phyloP scores from a whole-genome alignment of 495 filamentous ascomycete genomes.

The Aspergillus egyptiacus region DNA sequence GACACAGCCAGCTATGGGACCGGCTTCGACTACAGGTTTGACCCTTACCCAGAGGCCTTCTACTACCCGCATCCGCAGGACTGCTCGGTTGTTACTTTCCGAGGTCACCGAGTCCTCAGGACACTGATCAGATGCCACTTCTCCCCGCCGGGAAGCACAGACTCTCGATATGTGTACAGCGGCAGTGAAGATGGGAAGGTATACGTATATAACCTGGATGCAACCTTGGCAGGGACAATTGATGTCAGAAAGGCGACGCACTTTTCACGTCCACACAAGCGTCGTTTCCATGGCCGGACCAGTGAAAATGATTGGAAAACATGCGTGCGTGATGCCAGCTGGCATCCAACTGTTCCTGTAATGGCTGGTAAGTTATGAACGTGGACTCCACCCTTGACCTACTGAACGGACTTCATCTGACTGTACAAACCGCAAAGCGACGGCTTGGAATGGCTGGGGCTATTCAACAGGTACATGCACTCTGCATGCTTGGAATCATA shows the following conservation, averaged over 20 bases:
- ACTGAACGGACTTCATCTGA: too few species aligned
- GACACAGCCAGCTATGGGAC: slow-evolving; percentile 52
- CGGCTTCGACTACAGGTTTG: slow-evolving; percentile 82
- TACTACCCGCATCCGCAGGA: slow-evolving; percentile 78
- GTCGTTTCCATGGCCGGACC: slow-evolving; percentile 28
- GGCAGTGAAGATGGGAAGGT: slow-evolving; percentile 84
- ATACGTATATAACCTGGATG: slow-evolving; percentile 91
- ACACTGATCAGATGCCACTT: slow-evolving; percentile 96
- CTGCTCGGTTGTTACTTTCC: slow-evolving; percentile 88
- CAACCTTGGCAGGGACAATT: slow-evolving; percentile 73
- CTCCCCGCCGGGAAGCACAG: slow-evolving; percentile 79
- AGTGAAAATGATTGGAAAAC: slow-evolving; percentile 58
- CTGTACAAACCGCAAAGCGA: slow-evolving; percentile 53
- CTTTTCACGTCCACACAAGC: slow-evolving; percentile 51
- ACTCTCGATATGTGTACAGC: slow-evolving; percentile 88
- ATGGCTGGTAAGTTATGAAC: slow-evolving; percentile 62
- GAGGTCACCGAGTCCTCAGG: slow-evolving; percentile 78
- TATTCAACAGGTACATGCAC: slow-evolving; percentile 66
- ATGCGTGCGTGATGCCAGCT: slow-evolving; percentile 86
- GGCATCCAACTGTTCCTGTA: slow-evolving; percentile 88
- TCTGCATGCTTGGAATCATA: slow-evolving; percentile 70
- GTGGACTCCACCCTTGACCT: not conserved
- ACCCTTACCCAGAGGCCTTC: slow-evolving; percentile 57
- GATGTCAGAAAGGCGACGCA: slow-evolving; percentile 66
- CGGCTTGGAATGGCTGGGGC: slow-evolving; percentile 71